phyloP scores from a whole-genome alignment of 345 rosid genomes.

The Melastoma malabathricum region DNA sequence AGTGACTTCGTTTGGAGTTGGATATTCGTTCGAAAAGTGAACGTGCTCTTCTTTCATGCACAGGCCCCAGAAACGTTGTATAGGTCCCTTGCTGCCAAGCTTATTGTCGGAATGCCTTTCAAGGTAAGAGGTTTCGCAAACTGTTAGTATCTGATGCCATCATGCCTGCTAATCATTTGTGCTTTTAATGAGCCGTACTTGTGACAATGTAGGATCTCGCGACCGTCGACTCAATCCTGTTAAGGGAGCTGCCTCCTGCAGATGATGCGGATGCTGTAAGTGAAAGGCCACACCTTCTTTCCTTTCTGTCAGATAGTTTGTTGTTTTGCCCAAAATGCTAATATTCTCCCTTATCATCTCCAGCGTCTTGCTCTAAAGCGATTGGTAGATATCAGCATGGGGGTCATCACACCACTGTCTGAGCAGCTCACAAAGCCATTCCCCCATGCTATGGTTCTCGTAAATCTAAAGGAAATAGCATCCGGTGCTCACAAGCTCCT shows the following conservation, averaged over 20 bases:
- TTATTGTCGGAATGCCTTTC: conserved; percentile 90
- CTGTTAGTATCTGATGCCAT: neutral
- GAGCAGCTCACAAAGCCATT: conserved; percentile 94
- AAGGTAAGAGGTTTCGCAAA: conserved; percentile 37
- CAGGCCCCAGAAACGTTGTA: conserved; percentile 84
- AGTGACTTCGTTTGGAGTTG: neutral
- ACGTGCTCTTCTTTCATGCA: conserved; percentile 4
- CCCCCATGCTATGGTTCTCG: conserved; percentile 87
- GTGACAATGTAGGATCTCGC: conserved; percentile 79
- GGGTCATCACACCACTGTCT: conserved; percentile 74
- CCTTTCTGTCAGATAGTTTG: too few species aligned
- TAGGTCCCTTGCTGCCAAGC: conserved; percentile 86
- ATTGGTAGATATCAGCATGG: conserved; percentile 88
- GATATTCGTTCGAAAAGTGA: conserved; percentile 2
- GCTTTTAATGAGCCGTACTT: neutral
- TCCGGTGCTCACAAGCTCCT: conserved; percentile 89
- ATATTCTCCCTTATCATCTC: conserved; percentile 5
- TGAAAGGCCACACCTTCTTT: neutral
- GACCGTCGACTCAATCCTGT: conserved; percentile 75
- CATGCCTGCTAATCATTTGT: neutral
- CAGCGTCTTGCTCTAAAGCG: conserved; percentile 93
- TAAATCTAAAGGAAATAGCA: conserved; percentile 76
- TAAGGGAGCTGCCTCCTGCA: conserved; percentile 77
- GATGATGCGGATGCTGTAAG: conserved; percentile 84
- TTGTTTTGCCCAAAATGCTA: neutral